Base-by-base conservation (phyloP, 148 eudicot genomes). In the Pouteria glomerata region DNA sequence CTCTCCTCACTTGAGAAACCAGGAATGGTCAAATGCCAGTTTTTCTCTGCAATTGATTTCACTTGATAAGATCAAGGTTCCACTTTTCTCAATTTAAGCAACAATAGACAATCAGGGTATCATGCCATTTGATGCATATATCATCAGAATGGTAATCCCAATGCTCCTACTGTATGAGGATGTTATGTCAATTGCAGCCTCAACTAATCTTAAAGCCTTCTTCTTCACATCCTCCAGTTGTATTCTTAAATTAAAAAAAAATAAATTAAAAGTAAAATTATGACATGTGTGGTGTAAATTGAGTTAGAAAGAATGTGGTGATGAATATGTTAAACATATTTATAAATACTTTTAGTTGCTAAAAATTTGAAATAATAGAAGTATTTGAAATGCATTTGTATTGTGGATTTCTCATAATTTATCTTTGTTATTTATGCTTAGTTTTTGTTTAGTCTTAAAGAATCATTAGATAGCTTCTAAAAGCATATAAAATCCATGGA, bases 1-100 rank as follows among this genome's bases (percentile, higher is more conserved):
- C 72, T 77, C 60, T 89, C 96, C 73, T 94, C 97, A 58, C 86
- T 88, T 24, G 98, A 89, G 79, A 73, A 94, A 63, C 98, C 98
- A 52, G 98, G 98, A 77, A 94, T 66, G 24, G 89, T 82, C 81
- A 91, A 81, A 45, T 77, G 81, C 86, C 84, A 91, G 83, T 94
- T 91, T 77, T 85, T 94, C 82, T 91, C 98, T 94, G 93, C 82
- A 85, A 68, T 64, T 34, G 33, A 51, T 35, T 68, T 52, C 50
- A 27, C 19, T 14, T 34, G 53, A 70, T 76, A 41, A 81, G 69
- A 62, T 69, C 41, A 51, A 51, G 60, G 30, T 14, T 68, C 29
- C 30, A 16, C 33, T 53, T 34, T 3, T 24, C 16, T 27, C 41
- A 53, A n/a, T 16, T 16, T 6, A 30, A 42, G 21, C 8, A 41